Conservation (phyloP, 2,329 filamentous ascomycete species). For the Penicillium sclerotigenum region DNA sequence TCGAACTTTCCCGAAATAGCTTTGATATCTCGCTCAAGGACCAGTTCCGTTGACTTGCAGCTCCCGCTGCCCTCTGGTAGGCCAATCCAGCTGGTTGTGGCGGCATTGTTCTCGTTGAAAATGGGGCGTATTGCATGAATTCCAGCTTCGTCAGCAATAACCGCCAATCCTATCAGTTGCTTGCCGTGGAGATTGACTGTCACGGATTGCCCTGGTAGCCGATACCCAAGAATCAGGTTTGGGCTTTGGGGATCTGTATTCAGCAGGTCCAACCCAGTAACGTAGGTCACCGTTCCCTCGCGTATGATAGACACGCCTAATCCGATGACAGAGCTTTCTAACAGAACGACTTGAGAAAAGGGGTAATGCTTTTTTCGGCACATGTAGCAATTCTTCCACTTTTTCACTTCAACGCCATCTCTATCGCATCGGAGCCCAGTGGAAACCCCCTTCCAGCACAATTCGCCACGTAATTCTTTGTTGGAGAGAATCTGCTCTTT, state of each 20-base stretch:
- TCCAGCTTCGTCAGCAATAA: not conserved
- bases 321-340: not conserved
- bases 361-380: not conserved
- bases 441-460: not conserved
- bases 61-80: not conserved
- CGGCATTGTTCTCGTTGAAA: not conserved
- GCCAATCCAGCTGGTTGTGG: constrained; percentile 3
- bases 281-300: not conserved
- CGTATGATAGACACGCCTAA: not conserved
- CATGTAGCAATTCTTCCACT: not conserved
- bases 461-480: not conserved
- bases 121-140: constrained; percentile 1
- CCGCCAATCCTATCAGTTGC: constrained; percentile 4
- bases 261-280: constrained; percentile 4
- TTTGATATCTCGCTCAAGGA: not conserved
- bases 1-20: constrained; percentile 5
- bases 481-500: not conserved
- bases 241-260: not conserved
- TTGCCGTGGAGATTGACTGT: not conserved
- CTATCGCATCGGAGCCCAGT: constrained; percentile 1
- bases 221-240: constrained; percentile 1
- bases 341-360: not conserved
- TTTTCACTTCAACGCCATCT: not conserved
- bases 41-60: not conserved
- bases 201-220: not conserved